A percentile compares a stretch with the other conserved stretches of the same genome.
Evolutionary conservation across 495 filamentous ascomycete genomes (phyloP).

Genomic region (Penicillium maclennaniae): DNA sequence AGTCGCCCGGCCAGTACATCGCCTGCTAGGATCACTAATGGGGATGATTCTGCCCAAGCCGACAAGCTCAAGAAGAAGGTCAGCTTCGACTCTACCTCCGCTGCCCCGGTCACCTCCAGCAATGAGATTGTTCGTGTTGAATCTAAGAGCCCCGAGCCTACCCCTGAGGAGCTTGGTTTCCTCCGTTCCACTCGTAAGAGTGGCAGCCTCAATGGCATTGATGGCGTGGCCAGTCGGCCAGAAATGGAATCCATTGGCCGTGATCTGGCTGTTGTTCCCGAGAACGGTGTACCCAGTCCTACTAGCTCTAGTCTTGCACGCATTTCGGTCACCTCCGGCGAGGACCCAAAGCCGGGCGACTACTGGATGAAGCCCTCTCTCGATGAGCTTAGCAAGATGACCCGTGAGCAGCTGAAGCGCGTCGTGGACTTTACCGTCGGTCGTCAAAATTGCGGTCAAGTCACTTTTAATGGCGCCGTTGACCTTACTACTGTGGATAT

Average conservation of each 20-base stretch:
- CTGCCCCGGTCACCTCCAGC: constrained; percentile 21
- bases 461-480: constrained; percentile 75
- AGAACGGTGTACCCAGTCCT: constrained; percentile 49
- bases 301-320: constrained; percentile 29
- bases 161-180: constrained; percentile 64
- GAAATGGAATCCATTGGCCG: constrained; percentile 73
- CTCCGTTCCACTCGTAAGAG: constrained; percentile 51
- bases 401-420: constrained; percentile 63
- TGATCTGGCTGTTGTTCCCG: constrained; percentile 74
- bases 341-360: constrained; percentile 59
- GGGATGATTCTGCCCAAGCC: constrained; percentile 35
- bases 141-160: constrained; percentile 50
- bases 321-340: constrained; percentile 30
- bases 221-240: constrained; percentile 45
- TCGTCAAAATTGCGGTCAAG: constrained; percentile 70
- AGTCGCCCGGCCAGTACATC: constrained; percentile 42
- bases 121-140: constrained; percentile 44
- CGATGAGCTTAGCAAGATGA: constrained; percentile 70
- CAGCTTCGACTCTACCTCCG: constrained; percentile 72
- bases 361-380: constrained; percentile 82
- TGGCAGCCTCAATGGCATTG: constrained; percentile 47
- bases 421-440: constrained; percentile 75
- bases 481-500: constrained; percentile 71
- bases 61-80: constrained; percentile 72
- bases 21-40: constrained; percentile 46